Evolutionary conservation across 2,329 filamentous ascomycete genomes (phyloP).

Genomic region (Aphanocladium album): DNA sequence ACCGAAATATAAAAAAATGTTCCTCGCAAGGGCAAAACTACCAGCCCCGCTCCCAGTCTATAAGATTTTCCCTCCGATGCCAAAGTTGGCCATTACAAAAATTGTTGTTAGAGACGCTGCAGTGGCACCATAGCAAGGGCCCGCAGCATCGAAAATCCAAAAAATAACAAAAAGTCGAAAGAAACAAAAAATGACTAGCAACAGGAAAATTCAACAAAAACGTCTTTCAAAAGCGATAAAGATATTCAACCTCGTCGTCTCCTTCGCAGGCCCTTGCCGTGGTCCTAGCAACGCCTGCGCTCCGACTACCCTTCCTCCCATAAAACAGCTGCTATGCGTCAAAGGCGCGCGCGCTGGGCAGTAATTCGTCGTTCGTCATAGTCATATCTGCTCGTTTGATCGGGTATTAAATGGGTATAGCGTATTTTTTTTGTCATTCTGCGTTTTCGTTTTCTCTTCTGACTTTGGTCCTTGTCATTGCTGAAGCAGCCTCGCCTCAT

Average conservation of each 20-base stretch:
- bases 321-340: conserved; percentile 13
- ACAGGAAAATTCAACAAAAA: conserved; percentile 4
- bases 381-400: conserved; percentile 31
- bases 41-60: conserved; percentile 1
- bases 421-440: conserved; percentile 11
- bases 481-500: conserved; percentile 1
- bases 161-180: conserved; percentile 16
- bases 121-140: background rate
- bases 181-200: conserved; percentile 16
- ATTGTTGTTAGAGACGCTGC: background rate
- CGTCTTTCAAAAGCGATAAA: background rate
- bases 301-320: conserved; percentile 19
- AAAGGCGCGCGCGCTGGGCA: conserved; percentile 5
- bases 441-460: conserved; percentile 9
- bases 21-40: background rate
- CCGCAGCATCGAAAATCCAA: background rate
- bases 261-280: background rate
- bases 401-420: conserved; percentile 38
- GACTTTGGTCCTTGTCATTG: conserved; percentile 9
- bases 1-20: background rate
- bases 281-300: conserved; percentile 10
- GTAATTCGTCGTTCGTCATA: conserved; percentile 24
- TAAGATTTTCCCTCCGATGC: conserved; percentile 2
- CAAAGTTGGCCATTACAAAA: background rate
- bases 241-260: conserved; percentile 4